Evolutionary conservation across 192 early-diverging fungal species (phyloP).

Genomic region (Backusella circina): DNA sequence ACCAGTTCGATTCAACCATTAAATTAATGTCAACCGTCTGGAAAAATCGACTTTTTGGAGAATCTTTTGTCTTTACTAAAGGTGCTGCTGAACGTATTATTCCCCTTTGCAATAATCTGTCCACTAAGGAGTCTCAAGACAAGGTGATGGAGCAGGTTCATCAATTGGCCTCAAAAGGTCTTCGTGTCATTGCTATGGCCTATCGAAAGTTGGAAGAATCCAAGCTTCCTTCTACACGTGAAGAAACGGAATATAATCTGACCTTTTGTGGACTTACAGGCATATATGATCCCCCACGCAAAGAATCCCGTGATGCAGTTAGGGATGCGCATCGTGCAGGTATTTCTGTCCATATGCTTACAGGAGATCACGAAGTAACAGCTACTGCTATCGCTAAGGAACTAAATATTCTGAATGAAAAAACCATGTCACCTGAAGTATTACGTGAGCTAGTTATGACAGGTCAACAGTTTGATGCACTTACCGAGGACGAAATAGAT

Average conservation of each 20-base stretch:
- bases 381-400: slow-evolving; percentile 89
- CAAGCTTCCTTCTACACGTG: not conserved
- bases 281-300: slow-evolving; percentile 87
- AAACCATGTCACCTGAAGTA: slow-evolving; percentile 33
- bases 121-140: slow-evolving; percentile 27
- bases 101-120: slow-evolving; percentile 53
- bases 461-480: slow-evolving; percentile 79
- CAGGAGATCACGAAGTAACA: slow-evolving; percentile 88
- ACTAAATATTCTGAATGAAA: slow-evolving; percentile 63
- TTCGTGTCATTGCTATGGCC: slow-evolving; percentile 87
- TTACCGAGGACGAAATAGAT: slow-evolving; percentile 82
- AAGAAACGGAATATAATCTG: slow-evolving; percentile 54
- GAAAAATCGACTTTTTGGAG: slow-evolving; percentile 8
- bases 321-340: slow-evolving; percentile 83
- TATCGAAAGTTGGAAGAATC: slow-evolving; percentile 39
- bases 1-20: slow-evolving; percentile 67
- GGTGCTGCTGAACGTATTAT: slow-evolving; percentile 90
- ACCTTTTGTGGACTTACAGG: slow-evolving; percentile 84
- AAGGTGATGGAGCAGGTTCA: slow-evolving; percentile 55
- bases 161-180: slow-evolving; percentile 67
- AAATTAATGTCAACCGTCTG: slow-evolving; percentile 92
- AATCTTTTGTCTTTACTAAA: slow-evolving; percentile 67
- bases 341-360: slow-evolving; percentile 93
- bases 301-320: slow-evolving; percentile 60
- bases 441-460: slow-evolving; percentile 67